phyloP scores from a whole-genome alignment of 768 basidiomycete species.

The Sporobolomyces roseus region DNA sequence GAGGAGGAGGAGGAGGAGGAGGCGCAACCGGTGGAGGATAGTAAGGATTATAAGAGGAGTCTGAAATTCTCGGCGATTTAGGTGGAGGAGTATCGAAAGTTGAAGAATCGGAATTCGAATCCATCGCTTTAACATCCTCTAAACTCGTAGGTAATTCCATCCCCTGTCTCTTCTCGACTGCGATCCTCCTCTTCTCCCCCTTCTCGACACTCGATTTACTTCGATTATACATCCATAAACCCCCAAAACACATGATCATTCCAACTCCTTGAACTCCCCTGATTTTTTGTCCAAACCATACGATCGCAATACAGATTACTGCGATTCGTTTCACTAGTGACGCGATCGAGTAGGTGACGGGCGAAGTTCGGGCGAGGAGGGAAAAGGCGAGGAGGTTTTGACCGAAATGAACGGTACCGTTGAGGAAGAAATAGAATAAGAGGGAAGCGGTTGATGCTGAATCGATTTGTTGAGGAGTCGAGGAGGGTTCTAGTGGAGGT shows the following conservation, averaged over 20 bases:
- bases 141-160: slow-evolving; percentile 39
- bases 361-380: slow-evolving; percentile 90
- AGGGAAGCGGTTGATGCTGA: slow-evolving; percentile 69
- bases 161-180: slow-evolving; percentile 41
- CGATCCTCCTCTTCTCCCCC: slow-evolving; percentile 59
- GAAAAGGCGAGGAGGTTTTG: slow-evolving; percentile 98
- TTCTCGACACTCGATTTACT: slow-evolving; percentile 88
- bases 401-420: slow-evolving; percentile 91
- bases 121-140: slow-evolving; percentile 34
- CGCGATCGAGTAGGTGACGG: slow-evolving; percentile 97
- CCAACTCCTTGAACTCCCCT: slow-evolving; percentile 80
- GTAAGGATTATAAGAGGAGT: slow-evolving; percentile 3
- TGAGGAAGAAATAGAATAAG: slow-evolving; percentile 77
- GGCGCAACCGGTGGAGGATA: background rate
- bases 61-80: background rate
- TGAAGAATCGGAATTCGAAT: background rate
- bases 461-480: slow-evolving; percentile 12
- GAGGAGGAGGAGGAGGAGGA: background rate
- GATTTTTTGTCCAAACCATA: slow-evolving; percentile 89
- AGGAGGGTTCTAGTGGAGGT: slow-evolving; percentile 1
- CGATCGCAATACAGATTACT: slow-evolving; percentile 94
- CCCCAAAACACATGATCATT: slow-evolving; percentile 82
- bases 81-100: background rate
- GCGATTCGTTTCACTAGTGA: slow-evolving; percentile 96
- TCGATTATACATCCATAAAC: slow-evolving; percentile 92